Percentiles rank a stretch among this genome's conserved stretches.
Evolutionary conservation across 108 stramenopile genomes (phyloP).

Genomic region (Cyclotella baltica): DNA sequence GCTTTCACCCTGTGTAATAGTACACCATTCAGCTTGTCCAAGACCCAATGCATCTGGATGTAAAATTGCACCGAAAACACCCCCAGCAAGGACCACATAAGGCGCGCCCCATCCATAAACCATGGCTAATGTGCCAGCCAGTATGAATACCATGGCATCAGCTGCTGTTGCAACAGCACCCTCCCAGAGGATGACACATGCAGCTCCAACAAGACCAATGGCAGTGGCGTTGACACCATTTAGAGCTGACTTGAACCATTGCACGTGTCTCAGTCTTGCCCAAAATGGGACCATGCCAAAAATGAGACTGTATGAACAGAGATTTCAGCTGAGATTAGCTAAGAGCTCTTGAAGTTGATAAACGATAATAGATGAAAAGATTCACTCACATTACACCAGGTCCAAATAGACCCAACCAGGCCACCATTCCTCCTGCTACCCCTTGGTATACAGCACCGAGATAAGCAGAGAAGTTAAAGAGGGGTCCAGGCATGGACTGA

Average conservation of each 20-base stretch:
- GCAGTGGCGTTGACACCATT: constrained; percentile 89
- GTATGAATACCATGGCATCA: constrained; percentile 82
- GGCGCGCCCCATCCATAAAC: constrained; percentile 79
- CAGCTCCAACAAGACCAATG: constrained; percentile 87
- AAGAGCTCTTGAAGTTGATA: not conserved
- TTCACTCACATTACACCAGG: constrained; percentile 73
- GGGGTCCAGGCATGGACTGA: constrained; percentile 78
- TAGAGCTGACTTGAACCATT: constrained; percentile 75
- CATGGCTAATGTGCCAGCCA: constrained; percentile 67
- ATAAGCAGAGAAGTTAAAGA: constrained; percentile 95
- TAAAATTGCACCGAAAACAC: constrained; percentile 80
- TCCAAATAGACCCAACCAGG: constrained; percentile 86
- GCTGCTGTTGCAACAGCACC: constrained; percentile 70
- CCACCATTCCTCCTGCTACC: constrained; percentile 87
- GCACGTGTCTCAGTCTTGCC: constrained; percentile 82
- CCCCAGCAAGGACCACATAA: constrained; percentile 70
- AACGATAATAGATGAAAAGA: not conserved
- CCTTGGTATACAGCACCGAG: constrained; percentile 88
- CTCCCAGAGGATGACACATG: constrained; percentile 86
- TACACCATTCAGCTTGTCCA: constrained; percentile 3
- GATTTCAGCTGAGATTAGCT: not conserved
- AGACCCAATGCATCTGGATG: constrained; percentile 68
- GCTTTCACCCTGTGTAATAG: not conserved
- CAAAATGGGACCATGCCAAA: constrained; percentile 95
- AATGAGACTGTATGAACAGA: constrained; percentile 53